Evolutionary conservation across 1,284 basidiomycete species (phyloP), one percentile per base, ranked within the genome.

Genomic region (Bothia castanella): DNA sequence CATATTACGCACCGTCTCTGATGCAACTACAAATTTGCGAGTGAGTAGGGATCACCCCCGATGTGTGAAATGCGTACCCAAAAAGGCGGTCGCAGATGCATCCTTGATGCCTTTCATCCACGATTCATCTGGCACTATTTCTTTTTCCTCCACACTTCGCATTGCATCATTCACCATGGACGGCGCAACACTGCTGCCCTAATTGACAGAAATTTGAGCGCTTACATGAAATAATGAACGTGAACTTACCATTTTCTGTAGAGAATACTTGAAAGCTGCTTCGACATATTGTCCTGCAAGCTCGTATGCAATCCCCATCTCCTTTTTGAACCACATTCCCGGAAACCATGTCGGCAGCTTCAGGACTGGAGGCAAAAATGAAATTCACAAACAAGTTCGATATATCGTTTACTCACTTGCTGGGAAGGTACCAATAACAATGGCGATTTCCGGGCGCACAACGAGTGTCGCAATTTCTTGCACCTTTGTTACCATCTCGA

Each of bases 271-370:
- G 8, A 57, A 50, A 4, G 44, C 38, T 14, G 13, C 7, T 20
- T 57, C 45, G 23, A 58, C 34, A 23, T 29, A 57, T n/a, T 54
- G 19, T 11, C 27, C n/a, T 4, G 42, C 34, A 25, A 21, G 30
- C 11, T 25, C 36, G 5, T 36, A 30, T 19, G 42, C 42, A 2
- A 19, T 5, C 1, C 3, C 42, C 37, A 53, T 52, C 0, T 44
- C 10, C n/a, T 16, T 47, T 21, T 59, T 58, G 32, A 59, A 46
- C 1, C 45, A 35, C 45, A 57, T 51, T 3, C 57, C 57, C 7
- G 57, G 57, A 7, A 58, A 40, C 57, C 57, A 58, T 1, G 41
- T 27, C 2, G 57, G 57, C 3, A 58, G 19, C 11, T 20, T 12
- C 3, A 47, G 36, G 10, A 58, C 45, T 42, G 7, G 16, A 0